Evolutionary conservation across 2,329 filamentous ascomycete species (phyloP).

Genomic region (Aspergillus sp.): DNA sequence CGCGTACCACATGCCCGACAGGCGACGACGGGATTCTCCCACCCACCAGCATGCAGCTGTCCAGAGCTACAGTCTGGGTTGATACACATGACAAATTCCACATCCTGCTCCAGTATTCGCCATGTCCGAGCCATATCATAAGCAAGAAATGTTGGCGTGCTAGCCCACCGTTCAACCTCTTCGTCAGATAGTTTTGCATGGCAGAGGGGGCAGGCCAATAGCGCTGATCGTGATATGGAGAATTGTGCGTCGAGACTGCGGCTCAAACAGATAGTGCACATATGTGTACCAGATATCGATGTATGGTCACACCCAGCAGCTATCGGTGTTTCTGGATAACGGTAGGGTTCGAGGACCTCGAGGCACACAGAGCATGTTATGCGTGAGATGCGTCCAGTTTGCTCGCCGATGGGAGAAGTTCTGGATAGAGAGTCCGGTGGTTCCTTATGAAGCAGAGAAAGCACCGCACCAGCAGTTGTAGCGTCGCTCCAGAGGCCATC

Average conservation of each 20-base stretch:
- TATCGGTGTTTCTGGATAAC: constrained; percentile 15
- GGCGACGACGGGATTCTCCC: constrained; percentile 17
- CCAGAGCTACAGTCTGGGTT: constrained; percentile 17
- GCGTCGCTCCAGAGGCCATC: constrained; percentile 18
- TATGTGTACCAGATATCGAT: constrained; percentile 9
- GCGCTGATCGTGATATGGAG: not conserved
- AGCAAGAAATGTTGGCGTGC: constrained; percentile 13
- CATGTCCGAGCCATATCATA: constrained; percentile 16
- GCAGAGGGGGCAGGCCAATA: constrained; percentile 18
- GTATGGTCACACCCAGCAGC: constrained; percentile 16
- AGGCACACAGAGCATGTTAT: constrained; percentile 16
- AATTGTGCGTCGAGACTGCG: constrained; percentile 18
- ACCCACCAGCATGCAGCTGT: constrained; percentile 18
- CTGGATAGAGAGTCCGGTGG: constrained; percentile 4
- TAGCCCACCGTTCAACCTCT: constrained; percentile 19
- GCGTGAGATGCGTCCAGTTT: not conserved
- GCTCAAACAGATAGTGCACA: constrained; percentile 17
- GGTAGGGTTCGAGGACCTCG: constrained; percentile 3
- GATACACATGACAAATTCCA: constrained; percentile 18
- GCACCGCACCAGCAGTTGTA: constrained; percentile 16
- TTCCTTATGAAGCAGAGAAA: constrained; percentile 19
- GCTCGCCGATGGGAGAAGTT: not conserved
- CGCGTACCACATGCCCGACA: constrained; percentile 17
- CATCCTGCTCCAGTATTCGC: constrained; percentile 16
- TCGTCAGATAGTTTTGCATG: constrained; percentile 12